A percentile compares a stretch with the other conserved stretches of the same genome.
Conservation (phyloP, 257 asterid species). For the Pogostemon cablin region DNA sequence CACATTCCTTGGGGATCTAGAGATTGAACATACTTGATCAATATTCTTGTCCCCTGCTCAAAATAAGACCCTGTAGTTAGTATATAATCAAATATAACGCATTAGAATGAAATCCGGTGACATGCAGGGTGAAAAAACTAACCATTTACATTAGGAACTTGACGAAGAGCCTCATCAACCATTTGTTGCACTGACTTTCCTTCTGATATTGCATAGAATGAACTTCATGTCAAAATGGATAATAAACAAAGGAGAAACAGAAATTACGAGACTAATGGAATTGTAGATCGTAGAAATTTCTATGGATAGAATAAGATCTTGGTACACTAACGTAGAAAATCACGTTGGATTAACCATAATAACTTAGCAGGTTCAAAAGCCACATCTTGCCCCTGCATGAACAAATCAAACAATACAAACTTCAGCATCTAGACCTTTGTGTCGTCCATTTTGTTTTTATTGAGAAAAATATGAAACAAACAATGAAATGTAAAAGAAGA, state of each 20-base stretch:
- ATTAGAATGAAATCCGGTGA: constrained; percentile 7
- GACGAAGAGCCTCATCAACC: constrained; percentile 88
- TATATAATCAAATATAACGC: constrained; percentile 20
- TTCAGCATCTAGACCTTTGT: constrained; percentile 20
- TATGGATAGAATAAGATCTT: not conserved
- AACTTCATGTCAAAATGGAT: constrained; percentile 32
- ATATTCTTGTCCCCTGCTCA: constrained; percentile 83
- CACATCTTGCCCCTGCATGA: constrained; percentile 88
- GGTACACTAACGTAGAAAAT: constrained; percentile 80
- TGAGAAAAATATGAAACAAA: not conserved
- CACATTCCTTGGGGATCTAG: constrained; percentile 15
- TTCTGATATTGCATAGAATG: constrained; percentile 53
- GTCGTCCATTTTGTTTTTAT: not conserved
- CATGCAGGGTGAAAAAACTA: constrained; percentile 40
- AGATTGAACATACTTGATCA: constrained; percentile 58
- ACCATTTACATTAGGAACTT: constrained; percentile 83
- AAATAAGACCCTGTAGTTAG: constrained; percentile 36
- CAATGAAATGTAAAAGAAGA: constrained; percentile 4
- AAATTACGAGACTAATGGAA: not conserved
- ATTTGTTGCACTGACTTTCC: constrained; percentile 94
- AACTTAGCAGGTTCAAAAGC: constrained; percentile 98
- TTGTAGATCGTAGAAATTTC: not conserved
- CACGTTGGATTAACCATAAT: constrained; percentile 98
- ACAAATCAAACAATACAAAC: constrained; percentile 28
- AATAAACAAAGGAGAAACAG: not conserved